Evolutionary conservation across 805 yeast genomes (phyloP), one percentile per base, ranked within the genome.

Genomic region (Candida arabinofermentans): DNA sequence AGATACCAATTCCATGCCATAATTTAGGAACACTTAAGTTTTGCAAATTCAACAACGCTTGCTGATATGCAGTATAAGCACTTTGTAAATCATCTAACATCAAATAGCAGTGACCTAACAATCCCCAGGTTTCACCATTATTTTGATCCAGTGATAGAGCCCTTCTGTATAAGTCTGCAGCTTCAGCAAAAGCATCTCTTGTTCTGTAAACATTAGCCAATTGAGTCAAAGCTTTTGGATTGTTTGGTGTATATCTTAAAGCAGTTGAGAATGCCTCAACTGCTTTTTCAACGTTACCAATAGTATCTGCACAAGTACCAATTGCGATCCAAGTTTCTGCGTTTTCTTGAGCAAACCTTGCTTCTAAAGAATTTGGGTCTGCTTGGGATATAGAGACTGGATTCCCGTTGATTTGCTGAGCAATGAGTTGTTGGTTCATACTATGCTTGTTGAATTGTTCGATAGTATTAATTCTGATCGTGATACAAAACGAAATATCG

Each of bases 1-100:
- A 72, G 44, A 93, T 93, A 27, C 99, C 99, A 50, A 93, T 91
- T 0, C 99, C 99, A 65, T 93, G 97, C 99, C 99, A 93, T 53
- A 93, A 75, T 61, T 89, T 89, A 42, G 98, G 98, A 41, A 90
- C 97, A 53, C 88, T 87, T 36, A 96, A 95, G 58, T 93, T 91
- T 49, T 86, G 87, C 59, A 90, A 68, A 61, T 88, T 93, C 64
- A 86, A 85, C 37, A 93, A 70, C 3, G 98, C 98, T 59, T 95
- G 90, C 68, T 93, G 99, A 67, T 93, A 93, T 3, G 98, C 96
- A 34, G 90, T 84, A 62, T 93, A 93, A 7, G 97, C 97, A 55
- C 96, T 79, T 62, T 87, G 96, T 46, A 93, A 73, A 57, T 93
- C 99, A 64, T 93, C 99, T 61, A 90, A 70, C 96, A 93, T 93